Percentiles rank a stretch among this genome's conserved stretches.
Evolutionary conservation across 805 yeast genomes (phyloP).

Genomic region (Metschnikowia drakensbergensis): DNA sequence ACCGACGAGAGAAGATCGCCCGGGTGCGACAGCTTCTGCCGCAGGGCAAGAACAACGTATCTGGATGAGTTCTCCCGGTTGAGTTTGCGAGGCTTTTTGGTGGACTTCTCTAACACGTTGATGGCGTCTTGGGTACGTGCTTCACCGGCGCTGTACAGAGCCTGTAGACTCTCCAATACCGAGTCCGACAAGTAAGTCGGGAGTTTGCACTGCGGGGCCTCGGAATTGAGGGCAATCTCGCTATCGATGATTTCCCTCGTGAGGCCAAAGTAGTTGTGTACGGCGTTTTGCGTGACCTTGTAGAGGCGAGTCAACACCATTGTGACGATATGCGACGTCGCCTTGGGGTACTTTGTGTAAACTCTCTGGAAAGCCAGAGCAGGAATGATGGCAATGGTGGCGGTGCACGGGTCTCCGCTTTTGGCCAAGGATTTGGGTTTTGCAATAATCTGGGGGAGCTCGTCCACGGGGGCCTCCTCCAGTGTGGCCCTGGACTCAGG

Average conservation of each 20-base stretch:
- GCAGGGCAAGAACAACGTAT: conserved; percentile 47
- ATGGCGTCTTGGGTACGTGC: neutral
- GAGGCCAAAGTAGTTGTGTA: conserved; percentile 80
- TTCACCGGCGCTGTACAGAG: neutral
- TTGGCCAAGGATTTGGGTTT: conserved; percentile 46
- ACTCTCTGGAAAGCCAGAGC: conserved; percentile 73
- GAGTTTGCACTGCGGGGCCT: conserved; percentile 28
- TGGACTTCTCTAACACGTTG: conserved; percentile 13
- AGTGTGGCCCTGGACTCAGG: neutral
- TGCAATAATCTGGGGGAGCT: conserved; percentile 53
- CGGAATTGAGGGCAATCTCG: conserved; percentile 59
- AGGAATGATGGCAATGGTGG: conserved; percentile 92
- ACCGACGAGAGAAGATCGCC: conserved; percentile 84
- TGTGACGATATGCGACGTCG: conserved; percentile 91
- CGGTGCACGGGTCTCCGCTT: conserved; percentile 23
- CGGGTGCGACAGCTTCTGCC: conserved; percentile 60
- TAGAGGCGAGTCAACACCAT: conserved; percentile 83
- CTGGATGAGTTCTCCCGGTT: conserved; percentile 25
- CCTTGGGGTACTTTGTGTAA: conserved; percentile 72
- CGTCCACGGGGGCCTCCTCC: neutral
- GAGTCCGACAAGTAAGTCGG: conserved; percentile 66
- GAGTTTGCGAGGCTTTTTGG: conserved; percentile 14
- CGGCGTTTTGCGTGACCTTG: conserved; percentile 87
- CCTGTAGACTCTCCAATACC: conserved; percentile 36
- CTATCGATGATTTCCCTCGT: conserved; percentile 77